Conservation (phyloP, 345 rosid species). For the Bruguiera gymnorhiza region DNA sequence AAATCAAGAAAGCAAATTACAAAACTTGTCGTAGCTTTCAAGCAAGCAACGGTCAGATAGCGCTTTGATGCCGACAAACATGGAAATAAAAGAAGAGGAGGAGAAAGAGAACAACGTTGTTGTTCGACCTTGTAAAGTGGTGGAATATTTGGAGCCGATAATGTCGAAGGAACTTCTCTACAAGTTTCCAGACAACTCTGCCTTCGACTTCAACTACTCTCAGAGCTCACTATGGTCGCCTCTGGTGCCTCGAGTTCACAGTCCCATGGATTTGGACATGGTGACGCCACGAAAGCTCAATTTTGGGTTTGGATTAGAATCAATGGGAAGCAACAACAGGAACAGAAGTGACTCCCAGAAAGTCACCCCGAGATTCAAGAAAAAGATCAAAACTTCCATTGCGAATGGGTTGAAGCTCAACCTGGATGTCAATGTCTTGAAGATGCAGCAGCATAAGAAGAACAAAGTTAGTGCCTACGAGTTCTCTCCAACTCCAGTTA, state of each 20-base stretch:
- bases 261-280: constrained; percentile 37
- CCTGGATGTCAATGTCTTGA: constrained; percentile 19
- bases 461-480: constrained; percentile 17
- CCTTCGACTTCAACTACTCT: constrained; percentile 64
- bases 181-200: constrained; percentile 79
- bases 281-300: constrained; percentile 33
- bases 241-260: constrained; percentile 54
- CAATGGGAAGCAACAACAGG: constrained; percentile 8
- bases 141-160: constrained; percentile 67
- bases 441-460: constrained; percentile 26
- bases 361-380: constrained; percentile 17
- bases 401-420: constrained; percentile 6
- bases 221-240: constrained; percentile 97
- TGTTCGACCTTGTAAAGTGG: constrained; percentile 46
- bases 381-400: constrained; percentile 7
- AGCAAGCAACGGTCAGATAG: constrained; percentile 14
- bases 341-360: constrained; percentile 14
- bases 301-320: constrained; percentile 32
- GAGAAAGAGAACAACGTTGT: constrained; percentile 41
- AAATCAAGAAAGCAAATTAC: background rate
- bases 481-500: constrained; percentile 41
- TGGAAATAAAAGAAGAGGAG: constrained; percentile 15
- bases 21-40: background rate
- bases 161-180: constrained; percentile 72
- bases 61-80: background rate